Conservation (phyloP, 305 asterid genomes). For the Fraxinus dipetala region DNA sequence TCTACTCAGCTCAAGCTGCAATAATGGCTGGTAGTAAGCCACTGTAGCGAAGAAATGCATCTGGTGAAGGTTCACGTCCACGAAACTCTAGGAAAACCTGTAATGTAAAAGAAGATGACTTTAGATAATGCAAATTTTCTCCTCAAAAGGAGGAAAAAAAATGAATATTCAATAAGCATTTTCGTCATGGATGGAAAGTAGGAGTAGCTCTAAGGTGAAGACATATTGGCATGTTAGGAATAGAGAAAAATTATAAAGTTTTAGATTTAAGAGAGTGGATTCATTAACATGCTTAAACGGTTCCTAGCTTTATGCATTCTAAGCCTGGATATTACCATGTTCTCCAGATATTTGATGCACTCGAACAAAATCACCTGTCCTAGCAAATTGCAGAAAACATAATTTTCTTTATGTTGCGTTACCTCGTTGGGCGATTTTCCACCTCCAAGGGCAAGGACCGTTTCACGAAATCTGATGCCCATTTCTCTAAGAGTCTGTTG, state of each 20-base stretch:
- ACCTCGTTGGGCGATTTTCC: conserved; percentile 80
- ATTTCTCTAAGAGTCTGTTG: conserved; percentile 59
- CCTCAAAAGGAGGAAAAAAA: neutral
- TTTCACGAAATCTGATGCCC: conserved; percentile 70
- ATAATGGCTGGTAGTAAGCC: conserved; percentile 33
- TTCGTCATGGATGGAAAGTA: neutral
- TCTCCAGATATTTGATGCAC: neutral
- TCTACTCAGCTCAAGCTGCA: conserved; percentile 1
- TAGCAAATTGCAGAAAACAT: neutral
- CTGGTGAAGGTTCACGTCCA: conserved; percentile 46
- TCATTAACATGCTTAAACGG: neutral
- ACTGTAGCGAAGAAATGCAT: conserved; percentile 45
- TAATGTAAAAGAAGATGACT: neutral
- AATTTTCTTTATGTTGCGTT: neutral
- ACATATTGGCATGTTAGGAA: neutral
- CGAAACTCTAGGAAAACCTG: conserved; percentile 46
- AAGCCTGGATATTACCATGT: neutral
- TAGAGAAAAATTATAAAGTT: neutral
- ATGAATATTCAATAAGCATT: neutral
- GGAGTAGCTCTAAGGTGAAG: neutral
- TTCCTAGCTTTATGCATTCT: neutral
- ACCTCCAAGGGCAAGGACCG: conserved; percentile 80
- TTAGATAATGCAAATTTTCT: neutral
- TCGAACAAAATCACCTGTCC: neutral
- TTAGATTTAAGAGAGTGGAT: neutral